phyloP scores from a whole-genome alignment of 2,329 filamentous ascomycete genomes.

The Fusarium pseudograminearum region DNA sequence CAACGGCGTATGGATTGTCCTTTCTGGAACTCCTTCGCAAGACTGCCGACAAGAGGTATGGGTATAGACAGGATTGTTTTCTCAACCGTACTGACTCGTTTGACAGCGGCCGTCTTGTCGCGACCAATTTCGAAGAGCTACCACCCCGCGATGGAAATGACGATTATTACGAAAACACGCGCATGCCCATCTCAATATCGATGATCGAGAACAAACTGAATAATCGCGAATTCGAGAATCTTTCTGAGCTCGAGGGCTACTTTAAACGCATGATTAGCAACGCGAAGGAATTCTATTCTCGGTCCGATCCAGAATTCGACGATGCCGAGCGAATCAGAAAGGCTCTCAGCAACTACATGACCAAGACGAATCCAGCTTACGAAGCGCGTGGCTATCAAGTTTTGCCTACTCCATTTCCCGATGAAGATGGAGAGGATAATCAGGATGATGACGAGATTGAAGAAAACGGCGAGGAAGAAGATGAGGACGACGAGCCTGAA shows the following conservation, averaged over 20 bases:
- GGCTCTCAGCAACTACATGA: slow-evolving; percentile 88
- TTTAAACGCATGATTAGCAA: slow-evolving; percentile 90
- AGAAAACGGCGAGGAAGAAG: slow-evolving; percentile 50
- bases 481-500: slow-evolving; percentile 49
- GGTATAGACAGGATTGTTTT: background rate
- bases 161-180: slow-evolving; percentile 82
- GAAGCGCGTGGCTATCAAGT: slow-evolving; percentile 75
- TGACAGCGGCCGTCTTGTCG: slow-evolving; percentile 77
- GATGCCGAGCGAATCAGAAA: slow-evolving; percentile 91
- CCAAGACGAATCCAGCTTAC: slow-evolving; percentile 86
- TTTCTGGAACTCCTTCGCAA: slow-evolving; percentile 81
- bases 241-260: slow-evolving; percentile 84
- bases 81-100: slow-evolving; percentile 35
- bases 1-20: slow-evolving; percentile 76
- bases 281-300: slow-evolving; percentile 85
- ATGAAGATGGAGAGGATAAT: slow-evolving; percentile 47
- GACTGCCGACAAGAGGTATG: slow-evolving; percentile 85
- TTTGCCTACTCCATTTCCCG: slow-evolving; percentile 74
- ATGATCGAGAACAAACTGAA: slow-evolving; percentile 81
- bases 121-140: slow-evolving; percentile 79
- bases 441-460: slow-evolving; percentile 52
- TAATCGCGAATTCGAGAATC: slow-evolving; percentile 73
- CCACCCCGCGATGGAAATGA: slow-evolving; percentile 72
- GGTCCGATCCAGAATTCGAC: slow-evolving; percentile 77
- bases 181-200: slow-evolving; percentile 82